Conservation (phyloP, 371 early-diverging fungal species). For the Mortierella sp. region DNA sequence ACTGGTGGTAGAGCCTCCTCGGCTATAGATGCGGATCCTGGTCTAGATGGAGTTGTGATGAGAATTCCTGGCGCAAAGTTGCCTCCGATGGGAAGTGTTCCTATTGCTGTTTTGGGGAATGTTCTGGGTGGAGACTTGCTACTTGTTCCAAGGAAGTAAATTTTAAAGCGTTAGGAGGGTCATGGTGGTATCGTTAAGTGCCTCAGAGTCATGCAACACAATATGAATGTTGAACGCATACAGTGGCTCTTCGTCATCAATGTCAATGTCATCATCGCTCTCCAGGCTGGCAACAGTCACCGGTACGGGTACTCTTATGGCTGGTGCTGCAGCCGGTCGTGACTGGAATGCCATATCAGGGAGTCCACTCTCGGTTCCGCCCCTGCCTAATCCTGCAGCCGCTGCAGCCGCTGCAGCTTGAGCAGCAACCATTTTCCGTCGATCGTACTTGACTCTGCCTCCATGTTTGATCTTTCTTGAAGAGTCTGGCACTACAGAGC, state of each 20-base stretch:
- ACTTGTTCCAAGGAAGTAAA: not conserved
- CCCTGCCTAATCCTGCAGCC: slow-evolving; percentile 53
- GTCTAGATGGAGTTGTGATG: slow-evolving; percentile 47
- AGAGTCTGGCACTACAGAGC: not conserved
- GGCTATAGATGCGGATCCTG: slow-evolving; percentile 43
- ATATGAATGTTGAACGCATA: slow-evolving; percentile 24
- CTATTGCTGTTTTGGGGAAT: slow-evolving; percentile 40
- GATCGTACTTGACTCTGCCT: slow-evolving; percentile 38
- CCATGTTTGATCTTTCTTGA: slow-evolving; percentile 12
- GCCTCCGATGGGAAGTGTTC: slow-evolving; percentile 27
- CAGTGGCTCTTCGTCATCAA: slow-evolving; percentile 62
- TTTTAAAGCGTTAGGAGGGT: not conserved
- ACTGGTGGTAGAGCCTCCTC: slow-evolving; percentile 24
- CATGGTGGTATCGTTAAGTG: too few relatives aligned
- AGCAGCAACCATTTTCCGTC: slow-evolving; percentile 54
- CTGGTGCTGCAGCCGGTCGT: slow-evolving; percentile 35
- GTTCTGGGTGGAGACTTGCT: slow-evolving; percentile 41
- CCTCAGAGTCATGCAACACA: too few relatives aligned
- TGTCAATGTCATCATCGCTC: slow-evolving; percentile 66
- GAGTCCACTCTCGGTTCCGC: slow-evolving; percentile 31
- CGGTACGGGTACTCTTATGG: slow-evolving; percentile 30
- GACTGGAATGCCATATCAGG: slow-evolving; percentile 26
- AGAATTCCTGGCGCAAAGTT: slow-evolving; percentile 50
- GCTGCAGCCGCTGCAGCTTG: slow-evolving; percentile 51
- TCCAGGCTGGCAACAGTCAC: slow-evolving; percentile 48